A percentile compares a stretch with the other conserved stretches of the same genome.
phyloP scores from a whole-genome alignment of 768 basidiomycete genomes.

The Naganishia vishniacii region DNA sequence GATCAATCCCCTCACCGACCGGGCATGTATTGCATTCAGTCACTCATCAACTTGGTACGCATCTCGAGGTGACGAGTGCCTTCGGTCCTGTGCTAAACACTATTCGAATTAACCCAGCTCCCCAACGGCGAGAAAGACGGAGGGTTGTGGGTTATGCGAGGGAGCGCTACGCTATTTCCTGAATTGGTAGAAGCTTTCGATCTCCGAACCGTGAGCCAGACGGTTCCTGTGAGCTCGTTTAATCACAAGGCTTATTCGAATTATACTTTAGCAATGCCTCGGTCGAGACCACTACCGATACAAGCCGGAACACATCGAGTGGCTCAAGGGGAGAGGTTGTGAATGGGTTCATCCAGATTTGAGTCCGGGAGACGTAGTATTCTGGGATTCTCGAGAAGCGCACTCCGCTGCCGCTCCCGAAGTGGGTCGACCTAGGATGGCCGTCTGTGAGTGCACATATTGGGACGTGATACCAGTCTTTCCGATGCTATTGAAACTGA shows the following conservation, averaged over 20 bases:
- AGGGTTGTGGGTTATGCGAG: constrained; percentile 41
- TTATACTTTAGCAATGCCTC: constrained; percentile 23
- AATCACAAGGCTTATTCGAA: background rate
- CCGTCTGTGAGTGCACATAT: constrained; percentile 23
- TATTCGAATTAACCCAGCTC: background rate
- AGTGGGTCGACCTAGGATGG: constrained; percentile 18
- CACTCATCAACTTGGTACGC: constrained; percentile 24
- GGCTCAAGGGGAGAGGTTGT: constrained; percentile 25
- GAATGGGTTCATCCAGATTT: constrained; percentile 10
- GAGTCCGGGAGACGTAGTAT: constrained; percentile 24
- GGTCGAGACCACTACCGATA: constrained; percentile 28
- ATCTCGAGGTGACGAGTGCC: background rate
- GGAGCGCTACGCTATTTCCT: constrained; percentile 33
- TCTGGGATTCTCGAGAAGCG: constrained; percentile 24
- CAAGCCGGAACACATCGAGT: constrained; percentile 29
- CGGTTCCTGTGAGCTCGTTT: background rate
- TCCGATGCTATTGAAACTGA: no score
- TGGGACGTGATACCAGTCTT: background rate
- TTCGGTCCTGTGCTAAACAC: no score
- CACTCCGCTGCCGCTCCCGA: constrained; percentile 21
- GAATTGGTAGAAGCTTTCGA: constrained; percentile 36
- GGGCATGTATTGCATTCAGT: constrained; percentile 22
- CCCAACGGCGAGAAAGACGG: constrained; percentile 40
- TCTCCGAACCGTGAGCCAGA: constrained; percentile 27
- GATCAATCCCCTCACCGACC: constrained; percentile 24